Base-by-base conservation (phyloP, 1,284 basidiomycete species). In the Cutaneotrichosporon sp. region DNA sequence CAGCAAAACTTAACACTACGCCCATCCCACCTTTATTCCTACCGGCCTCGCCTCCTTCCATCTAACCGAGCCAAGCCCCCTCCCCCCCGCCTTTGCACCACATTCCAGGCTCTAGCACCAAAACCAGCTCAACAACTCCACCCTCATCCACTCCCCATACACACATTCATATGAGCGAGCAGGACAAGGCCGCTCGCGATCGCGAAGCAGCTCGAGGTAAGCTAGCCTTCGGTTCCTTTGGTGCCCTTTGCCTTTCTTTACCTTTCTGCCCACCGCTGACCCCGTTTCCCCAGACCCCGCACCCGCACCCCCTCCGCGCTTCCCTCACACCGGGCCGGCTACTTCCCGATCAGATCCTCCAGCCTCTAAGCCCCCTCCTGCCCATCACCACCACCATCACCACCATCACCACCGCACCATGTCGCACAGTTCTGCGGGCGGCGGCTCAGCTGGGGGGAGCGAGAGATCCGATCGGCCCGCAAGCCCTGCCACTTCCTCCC, bases 141-240 rank as follows among this genome's bases (percentile, higher is more conserved):
- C 29, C 29, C 14, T 31, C 29, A 9, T 31, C 29, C 10, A 31
- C 29, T 14, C n/a, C n/a, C n/a, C n/a, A n/a, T n/a, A 31, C 29
- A 31, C 29, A 31, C 11, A 14, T 24, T 41, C 38, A 25, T 26
- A 49, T 44, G 48, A 43, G 39, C 26, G 51, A 52, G 32, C 51
- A 47, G 44, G 51, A 47, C 45, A 52, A 47, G 39, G 32, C 45
- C 20, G 39, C 45, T 27, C 37, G 51, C 22, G 45, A 52, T 29
- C 51, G 51, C n/a, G 39, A 46, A 35, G 19, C 38, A 27, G 25
- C 29, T n/a, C 32, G 45, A 42, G 51, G 51, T 52, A n/a, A 24
- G 51, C 3, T 31, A 14, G 11, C 24, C 25, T 20, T 27, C 3
- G n/a, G 14, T 16, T 16, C 22, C 20, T 22, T 38, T 22, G n/a